Conservation (phyloP, 179 eudicot species). For the Heliamphora pulchella region DNA sequence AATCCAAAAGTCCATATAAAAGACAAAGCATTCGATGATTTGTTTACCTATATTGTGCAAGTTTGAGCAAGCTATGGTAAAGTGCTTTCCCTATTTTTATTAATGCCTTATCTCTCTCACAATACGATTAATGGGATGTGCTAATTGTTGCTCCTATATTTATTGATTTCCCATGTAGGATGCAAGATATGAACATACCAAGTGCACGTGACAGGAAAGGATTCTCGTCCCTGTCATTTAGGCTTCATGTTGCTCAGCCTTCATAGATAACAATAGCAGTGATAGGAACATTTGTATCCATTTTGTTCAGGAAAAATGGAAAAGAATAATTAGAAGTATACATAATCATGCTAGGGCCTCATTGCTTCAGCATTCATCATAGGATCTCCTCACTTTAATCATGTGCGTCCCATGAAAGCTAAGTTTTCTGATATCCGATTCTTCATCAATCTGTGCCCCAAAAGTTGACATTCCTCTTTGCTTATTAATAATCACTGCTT, state of each 20-base stretch:
- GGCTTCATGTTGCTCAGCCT: neutral
- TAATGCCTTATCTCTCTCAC: neutral
- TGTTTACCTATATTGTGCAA: neutral
- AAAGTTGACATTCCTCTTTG: neutral
- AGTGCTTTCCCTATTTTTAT: neutral
- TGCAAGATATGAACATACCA: no score
- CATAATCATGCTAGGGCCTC: neutral
- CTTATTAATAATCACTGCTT: neutral
- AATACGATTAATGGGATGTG: neutral
- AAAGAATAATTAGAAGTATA: neutral
- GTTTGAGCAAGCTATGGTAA: neutral
- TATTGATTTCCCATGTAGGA: no score
- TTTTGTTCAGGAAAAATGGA: neutral
- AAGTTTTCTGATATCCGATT: no score
- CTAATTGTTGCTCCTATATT: neutral
- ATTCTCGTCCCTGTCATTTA: neutral
- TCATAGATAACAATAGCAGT: neutral
- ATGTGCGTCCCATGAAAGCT: no score
- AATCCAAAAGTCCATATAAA: neutral
- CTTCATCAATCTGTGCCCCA: no score
- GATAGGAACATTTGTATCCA: neutral
- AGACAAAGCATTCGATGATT: neutral
- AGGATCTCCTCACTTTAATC: neutral
- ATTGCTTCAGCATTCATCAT: neutral
- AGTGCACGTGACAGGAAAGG: neutral